A percentile compares a stretch with the other conserved stretches of the same genome.
Evolutionary conservation across 2,329 filamentous ascomycete genomes (phyloP).

Genomic region (Arthrobotrys sinensis): DNA sequence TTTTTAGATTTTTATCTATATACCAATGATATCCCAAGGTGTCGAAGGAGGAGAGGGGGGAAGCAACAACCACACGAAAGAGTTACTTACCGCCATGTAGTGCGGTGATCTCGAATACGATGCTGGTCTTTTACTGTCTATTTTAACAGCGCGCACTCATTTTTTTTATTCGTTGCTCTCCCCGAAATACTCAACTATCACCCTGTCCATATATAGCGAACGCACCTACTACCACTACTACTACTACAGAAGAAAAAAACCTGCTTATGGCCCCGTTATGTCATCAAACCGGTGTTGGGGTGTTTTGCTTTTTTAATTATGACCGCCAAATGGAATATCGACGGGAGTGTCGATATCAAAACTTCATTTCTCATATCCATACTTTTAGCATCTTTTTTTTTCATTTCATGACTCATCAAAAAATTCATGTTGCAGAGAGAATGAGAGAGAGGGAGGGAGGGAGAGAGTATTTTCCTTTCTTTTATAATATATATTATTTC

Average conservation of each 20-base stretch:
- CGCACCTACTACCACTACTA: constrained; percentile 30
- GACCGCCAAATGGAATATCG: background rate
- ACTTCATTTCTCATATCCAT: constrained; percentile 18
- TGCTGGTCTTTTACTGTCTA: constrained; percentile 7
- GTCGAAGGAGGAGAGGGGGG: background rate
- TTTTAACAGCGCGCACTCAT: constrained; percentile 6
- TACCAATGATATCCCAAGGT: constrained; percentile 47
- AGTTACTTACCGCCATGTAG: background rate
- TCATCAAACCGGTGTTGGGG: constrained; percentile 52
- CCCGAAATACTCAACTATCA: background rate
- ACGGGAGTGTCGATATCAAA: background rate
- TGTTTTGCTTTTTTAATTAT: constrained; percentile 41
- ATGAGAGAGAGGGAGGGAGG: too few species aligned
- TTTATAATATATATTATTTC: constrained; percentile 17
- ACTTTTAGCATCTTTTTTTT: constrained; percentile 13
- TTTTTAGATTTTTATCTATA: constrained; percentile 48
- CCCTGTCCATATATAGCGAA: constrained; percentile 51
- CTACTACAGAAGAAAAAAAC: constrained; percentile 43
- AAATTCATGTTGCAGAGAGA: constrained; percentile 3
- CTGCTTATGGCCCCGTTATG: constrained; percentile 46
- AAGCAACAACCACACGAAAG: background rate
- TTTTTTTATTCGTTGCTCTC: background rate
- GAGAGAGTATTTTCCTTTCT: constrained; percentile 3
- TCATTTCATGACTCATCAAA: constrained; percentile 13
- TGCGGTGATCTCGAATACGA: background rate